These are phyloP conservation scores for Aeminium ludgeri DNA, from an alignment of 495 filamentous ascomycete species.

Conservation along the genomic window DNA sequence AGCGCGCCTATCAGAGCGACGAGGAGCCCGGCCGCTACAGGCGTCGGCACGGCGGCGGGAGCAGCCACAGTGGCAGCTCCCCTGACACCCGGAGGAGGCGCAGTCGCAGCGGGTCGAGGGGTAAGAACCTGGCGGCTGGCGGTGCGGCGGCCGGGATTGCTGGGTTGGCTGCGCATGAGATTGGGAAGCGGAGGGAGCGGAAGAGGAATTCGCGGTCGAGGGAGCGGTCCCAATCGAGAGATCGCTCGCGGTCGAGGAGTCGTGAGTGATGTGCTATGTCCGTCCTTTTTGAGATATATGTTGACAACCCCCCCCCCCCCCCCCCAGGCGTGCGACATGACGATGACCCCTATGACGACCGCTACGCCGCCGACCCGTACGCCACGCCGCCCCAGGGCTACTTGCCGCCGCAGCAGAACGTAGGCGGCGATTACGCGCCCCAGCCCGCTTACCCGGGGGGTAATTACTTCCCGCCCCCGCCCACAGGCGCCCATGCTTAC, in stretches of 20 bases:
- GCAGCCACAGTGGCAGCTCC: slow-evolving; percentile 13
- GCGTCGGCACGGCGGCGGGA: slow-evolving; percentile 18
- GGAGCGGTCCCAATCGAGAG: not conserved
- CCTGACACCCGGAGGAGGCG: no score
- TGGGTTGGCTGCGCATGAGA: slow-evolving; percentile 58
- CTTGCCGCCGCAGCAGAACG: slow-evolving; percentile 23
- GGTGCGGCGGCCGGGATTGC: slow-evolving; percentile 56
- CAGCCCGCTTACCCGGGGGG: slow-evolving; percentile 22
- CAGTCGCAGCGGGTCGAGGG: slow-evolving; percentile 35
- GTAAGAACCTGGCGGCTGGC: slow-evolving; percentile 38
- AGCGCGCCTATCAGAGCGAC: slow-evolving; percentile 18
- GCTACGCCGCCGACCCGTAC: slow-evolving; percentile 14
- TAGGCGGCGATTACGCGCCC: slow-evolving; percentile 25
- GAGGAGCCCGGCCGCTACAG: slow-evolving; percentile 14
- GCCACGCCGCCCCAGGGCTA: slow-evolving; percentile 21
- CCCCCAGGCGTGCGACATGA: no score
- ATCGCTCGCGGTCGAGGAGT: no score
- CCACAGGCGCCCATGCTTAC: slow-evolving; percentile 18
- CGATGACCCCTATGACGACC: slow-evolving; percentile 3
- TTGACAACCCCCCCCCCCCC: no score
- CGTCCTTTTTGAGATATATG: no score
- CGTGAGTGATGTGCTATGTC: not conserved
- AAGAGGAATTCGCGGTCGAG: slow-evolving; percentile 24
- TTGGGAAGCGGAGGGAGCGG: slow-evolving; percentile 48
- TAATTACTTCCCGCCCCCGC: slow-evolving; percentile 30